Evolutionary conservation across 2,329 filamentous ascomycete genomes (phyloP).

Genomic region (Fusarium lyarnte): DNA sequence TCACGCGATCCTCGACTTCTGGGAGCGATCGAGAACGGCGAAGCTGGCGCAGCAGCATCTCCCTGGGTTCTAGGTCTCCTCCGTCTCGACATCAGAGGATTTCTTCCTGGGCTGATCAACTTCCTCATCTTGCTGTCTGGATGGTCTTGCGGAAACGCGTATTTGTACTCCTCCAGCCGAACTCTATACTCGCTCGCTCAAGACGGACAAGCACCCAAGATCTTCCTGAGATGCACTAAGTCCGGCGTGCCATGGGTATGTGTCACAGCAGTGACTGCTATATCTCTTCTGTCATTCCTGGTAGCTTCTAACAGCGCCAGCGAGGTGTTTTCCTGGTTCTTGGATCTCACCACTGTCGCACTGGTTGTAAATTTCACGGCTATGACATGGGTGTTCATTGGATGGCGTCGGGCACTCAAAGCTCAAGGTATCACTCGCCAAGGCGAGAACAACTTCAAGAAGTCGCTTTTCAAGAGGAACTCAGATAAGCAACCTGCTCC

Average conservation of each 20-base stretch:
- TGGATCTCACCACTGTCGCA: not conserved
- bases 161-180: not conserved
- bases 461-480: not conserved
- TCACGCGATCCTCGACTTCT: not conserved
- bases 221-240: not conserved
- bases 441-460: not conserved
- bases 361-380: not conserved
- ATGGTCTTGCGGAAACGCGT: not conserved
- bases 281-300: not conserved
- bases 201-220: not conserved
- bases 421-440: not conserved
- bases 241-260: not conserved
- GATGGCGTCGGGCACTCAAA: not conserved
- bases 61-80: not conserved
- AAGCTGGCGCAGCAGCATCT: not conserved
- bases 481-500: not conserved
- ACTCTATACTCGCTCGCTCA: not conserved
- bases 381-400: not conserved
- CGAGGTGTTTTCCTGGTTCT: not conserved
- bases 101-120: not conserved
- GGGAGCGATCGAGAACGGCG: not conserved
- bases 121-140: not conserved
- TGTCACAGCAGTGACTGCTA: not conserved
- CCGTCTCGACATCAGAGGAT: not conserved
- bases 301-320: not conserved